These are phyloP conservation scores for Secale cereale DNA, from an alignment of 176 grass and related monocot genomes.

Conservation along the genomic window DNA sequence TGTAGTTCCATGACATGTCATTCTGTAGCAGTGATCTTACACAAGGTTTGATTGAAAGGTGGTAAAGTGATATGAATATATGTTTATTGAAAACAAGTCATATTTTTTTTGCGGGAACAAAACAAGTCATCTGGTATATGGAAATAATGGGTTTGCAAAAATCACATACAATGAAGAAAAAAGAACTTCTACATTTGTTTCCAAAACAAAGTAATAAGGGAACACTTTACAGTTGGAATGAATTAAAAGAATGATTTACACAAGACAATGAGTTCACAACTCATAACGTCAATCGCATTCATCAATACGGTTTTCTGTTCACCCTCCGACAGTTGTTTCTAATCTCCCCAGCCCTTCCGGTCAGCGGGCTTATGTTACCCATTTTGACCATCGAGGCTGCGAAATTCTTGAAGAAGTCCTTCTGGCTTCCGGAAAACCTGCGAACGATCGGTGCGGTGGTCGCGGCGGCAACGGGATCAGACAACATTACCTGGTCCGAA, in stretches of 20 bases:
- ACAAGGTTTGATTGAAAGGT: too few species aligned
- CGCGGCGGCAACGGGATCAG: background rate
- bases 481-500: background rate
- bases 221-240: background rate
- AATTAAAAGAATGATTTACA: background rate
- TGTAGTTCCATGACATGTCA: too few species aligned
- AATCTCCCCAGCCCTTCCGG: conserved; percentile 35
- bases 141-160: background rate
- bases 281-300: background rate
- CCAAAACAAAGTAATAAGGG: background rate
- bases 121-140: background rate
- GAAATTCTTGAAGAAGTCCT: conserved; percentile 41
- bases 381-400: conserved; percentile 52
- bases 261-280: background rate
- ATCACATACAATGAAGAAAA: too few species aligned
- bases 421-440: conserved; percentile 26
- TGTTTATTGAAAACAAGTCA: background rate
- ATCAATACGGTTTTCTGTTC: conserved; percentile 14
- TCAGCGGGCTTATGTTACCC: conserved; percentile 48
- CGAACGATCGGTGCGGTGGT: conserved; percentile 9
- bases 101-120: too few species aligned
- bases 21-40: too few species aligned
- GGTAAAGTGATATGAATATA: too few species aligned
- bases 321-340: conserved; percentile 40
- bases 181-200: background rate